These are phyloP conservation scores for Tricholoma terreum DNA, from an alignment of 768 basidiomycete species.

Conservation along the genomic window DNA sequence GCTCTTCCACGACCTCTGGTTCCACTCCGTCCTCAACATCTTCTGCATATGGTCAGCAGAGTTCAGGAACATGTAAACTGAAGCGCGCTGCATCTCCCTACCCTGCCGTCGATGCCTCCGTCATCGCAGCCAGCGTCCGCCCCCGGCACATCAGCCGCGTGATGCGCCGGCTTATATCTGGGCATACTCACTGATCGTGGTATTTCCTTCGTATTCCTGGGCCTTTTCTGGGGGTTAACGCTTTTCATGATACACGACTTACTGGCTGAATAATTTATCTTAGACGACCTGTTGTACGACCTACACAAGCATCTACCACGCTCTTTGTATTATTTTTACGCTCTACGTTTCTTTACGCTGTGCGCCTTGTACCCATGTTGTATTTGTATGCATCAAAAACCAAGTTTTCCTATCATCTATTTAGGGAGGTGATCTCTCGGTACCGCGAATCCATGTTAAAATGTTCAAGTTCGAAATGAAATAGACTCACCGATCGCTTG, in stretches of 20 bases:
- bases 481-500: too few relatives aligned
- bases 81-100: not conserved
- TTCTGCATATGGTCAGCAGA: not conserved
- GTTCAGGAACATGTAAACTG: not conserved
- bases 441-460: too few relatives aligned
- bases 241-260: not conserved
- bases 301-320: not conserved
- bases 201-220: not conserved
- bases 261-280: not conserved
- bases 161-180: slow-evolving; percentile 25
- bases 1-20: not conserved
- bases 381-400: too few relatives aligned
- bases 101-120: not conserved
- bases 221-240: not conserved
- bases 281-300: not conserved
- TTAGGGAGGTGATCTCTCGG: too few relatives aligned
- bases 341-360: too few relatives aligned
- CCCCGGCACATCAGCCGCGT: slow-evolving; percentile 28
- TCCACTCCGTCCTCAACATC: slow-evolving; percentile 4
- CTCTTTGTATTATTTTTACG: too few relatives aligned
- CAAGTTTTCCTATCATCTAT: too few relatives aligned
- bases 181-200: slow-evolving; percentile 4
- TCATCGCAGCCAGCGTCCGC: slow-evolving; percentile 7
- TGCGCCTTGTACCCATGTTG: too few relatives aligned
- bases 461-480: too few relatives aligned